Evolutionary conservation across 768 basidiomycete species (phyloP).

Genomic region (Pisolithus orientalis): DNA sequence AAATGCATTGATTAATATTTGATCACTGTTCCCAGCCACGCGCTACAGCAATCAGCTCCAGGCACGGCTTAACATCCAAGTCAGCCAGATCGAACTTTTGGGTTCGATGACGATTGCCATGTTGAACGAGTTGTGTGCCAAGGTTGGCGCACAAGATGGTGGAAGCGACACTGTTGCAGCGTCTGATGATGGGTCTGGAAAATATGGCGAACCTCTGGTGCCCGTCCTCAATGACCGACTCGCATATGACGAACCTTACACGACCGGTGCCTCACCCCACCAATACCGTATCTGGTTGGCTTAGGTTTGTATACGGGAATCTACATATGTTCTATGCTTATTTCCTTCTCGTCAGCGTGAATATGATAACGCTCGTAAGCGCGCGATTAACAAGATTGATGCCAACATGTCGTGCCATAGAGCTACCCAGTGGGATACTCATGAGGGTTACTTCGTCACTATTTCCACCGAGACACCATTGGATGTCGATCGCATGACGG

Average conservation of each 20-base stretch:
- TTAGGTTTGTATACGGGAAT: conserved; percentile 14
- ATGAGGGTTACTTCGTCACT: conserved; percentile 19
- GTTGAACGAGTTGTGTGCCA: conserved; percentile 21
- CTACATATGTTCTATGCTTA: not conserved
- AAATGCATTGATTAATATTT: not conserved
- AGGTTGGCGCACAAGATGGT: conserved; percentile 9
- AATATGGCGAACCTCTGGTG: conserved; percentile 23
- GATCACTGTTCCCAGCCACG: conserved; percentile 11
- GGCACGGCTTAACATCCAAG: conserved; percentile 19
- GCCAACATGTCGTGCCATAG: conserved; percentile 26
- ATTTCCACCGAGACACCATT: conserved; percentile 17
- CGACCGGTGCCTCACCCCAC: conserved; percentile 18
- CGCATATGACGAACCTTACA: conserved; percentile 27
- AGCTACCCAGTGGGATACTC: conserved; percentile 29
- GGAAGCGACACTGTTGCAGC: conserved; percentile 1
- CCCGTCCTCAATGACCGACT: conserved; percentile 25
- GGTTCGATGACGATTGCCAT: conserved; percentile 15
- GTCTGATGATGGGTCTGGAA: conserved; percentile 19
- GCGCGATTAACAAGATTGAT: conserved; percentile 23
- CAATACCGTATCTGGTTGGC: conserved; percentile 26
- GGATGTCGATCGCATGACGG: conserved; percentile 22
- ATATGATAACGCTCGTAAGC: conserved; percentile 23
- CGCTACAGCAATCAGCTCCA: conserved; percentile 27
- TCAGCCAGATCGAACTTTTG: conserved; percentile 14
- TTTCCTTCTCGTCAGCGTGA: conserved; percentile 12